A percentile compares a stretch with the other conserved stretches of the same genome.
Evolutionary conservation across 2,329 filamentous ascomycete species (phyloP).

Genomic region (Neofusicoccum kwambonambiense): DNA sequence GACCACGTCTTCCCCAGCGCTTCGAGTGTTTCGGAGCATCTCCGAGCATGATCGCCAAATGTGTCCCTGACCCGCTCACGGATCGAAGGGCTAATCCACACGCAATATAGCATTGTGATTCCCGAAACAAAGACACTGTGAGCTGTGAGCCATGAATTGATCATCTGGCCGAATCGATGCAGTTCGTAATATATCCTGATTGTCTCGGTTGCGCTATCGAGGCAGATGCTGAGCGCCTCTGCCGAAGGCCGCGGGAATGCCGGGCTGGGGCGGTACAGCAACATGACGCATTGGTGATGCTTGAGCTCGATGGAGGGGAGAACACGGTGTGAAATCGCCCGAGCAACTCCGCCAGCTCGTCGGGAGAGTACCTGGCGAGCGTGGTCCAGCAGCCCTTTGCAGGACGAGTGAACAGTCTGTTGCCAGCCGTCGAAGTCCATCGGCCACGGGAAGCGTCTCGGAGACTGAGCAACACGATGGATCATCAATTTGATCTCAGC

Average conservation of each 20-base stretch:
- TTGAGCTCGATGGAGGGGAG: constrained; percentile 34
- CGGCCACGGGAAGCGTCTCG: constrained; percentile 46
- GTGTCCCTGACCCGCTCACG: constrained; percentile 38
- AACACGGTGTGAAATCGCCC: not conserved
- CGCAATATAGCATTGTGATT: constrained; percentile 53
- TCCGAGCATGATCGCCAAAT: constrained; percentile 45
- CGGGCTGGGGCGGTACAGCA: constrained; percentile 53
- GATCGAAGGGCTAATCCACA: constrained; percentile 48
- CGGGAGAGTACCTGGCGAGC: not conserved
- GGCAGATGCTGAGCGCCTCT: constrained; percentile 43
- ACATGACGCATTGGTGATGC: constrained; percentile 51
- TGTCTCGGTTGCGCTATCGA: constrained; percentile 43
- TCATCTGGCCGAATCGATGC: constrained; percentile 46
- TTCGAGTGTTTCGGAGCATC: constrained; percentile 49
- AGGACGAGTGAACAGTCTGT: constrained; percentile 32
- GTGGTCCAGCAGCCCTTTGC: not conserved
- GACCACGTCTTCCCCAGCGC: constrained; percentile 55
- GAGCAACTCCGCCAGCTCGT: not conserved
- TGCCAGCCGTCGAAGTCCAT: constrained; percentile 31
- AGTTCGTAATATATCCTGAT: constrained; percentile 45
- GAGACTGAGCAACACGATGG: constrained; percentile 33
- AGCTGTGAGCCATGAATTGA: constrained; percentile 51
- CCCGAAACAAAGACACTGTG: constrained; percentile 51
- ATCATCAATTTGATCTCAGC: constrained; percentile 18
- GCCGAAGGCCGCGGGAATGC: constrained; percentile 50